phyloP scores from a whole-genome alignment of 352 stramenopile species.

The Halophytophthora polymorphica region DNA sequence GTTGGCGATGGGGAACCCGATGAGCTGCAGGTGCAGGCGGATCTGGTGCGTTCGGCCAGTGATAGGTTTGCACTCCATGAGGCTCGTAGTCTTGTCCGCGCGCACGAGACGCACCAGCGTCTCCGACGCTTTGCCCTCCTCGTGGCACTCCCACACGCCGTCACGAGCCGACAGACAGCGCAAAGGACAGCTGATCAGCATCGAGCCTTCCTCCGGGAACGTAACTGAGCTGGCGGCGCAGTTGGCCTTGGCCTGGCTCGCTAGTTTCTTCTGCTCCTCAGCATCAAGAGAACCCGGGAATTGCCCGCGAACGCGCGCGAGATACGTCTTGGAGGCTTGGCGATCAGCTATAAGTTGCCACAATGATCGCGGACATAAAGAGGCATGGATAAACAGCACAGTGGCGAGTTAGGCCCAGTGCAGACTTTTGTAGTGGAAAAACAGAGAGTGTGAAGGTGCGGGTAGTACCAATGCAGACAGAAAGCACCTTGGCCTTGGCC shows the following conservation, averaged over 20 bases:
- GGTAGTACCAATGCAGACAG: conserved; percentile 61
- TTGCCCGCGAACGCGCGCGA: conserved; percentile 89
- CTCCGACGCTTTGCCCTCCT: conserved; percentile 74
- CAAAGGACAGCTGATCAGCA: conserved; percentile 82
- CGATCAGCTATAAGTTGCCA: conserved; percentile 46
- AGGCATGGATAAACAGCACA: no score
- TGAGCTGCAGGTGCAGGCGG: conserved; percentile 93
- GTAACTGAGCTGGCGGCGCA: conserved; percentile 51
- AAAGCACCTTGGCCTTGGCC: conserved; percentile 68
- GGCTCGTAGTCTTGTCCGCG: conserved; percentile 61
- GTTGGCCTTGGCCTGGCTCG: conserved; percentile 32
- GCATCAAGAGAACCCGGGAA: conserved; percentile 68
- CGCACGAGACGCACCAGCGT: conserved; percentile 69
- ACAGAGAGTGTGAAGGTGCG: background rate
- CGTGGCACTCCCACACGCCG: conserved; percentile 80
- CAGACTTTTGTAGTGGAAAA: background rate
- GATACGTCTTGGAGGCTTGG: conserved; percentile 93
- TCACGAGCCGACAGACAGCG: conserved; percentile 79
- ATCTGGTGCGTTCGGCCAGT: conserved; percentile 98
- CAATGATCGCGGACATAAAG: background rate
- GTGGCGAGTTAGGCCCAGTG: background rate
- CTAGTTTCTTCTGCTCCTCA: conserved; percentile 34
- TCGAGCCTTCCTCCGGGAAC: conserved; percentile 42
- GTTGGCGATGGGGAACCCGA: conserved; percentile 95
- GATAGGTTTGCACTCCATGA: conserved; percentile 92